These are phyloP conservation scores for Xylaria sp. DNA, from an alignment of 2,329 filamentous ascomycete genomes.

Conservation along the genomic window DNA sequence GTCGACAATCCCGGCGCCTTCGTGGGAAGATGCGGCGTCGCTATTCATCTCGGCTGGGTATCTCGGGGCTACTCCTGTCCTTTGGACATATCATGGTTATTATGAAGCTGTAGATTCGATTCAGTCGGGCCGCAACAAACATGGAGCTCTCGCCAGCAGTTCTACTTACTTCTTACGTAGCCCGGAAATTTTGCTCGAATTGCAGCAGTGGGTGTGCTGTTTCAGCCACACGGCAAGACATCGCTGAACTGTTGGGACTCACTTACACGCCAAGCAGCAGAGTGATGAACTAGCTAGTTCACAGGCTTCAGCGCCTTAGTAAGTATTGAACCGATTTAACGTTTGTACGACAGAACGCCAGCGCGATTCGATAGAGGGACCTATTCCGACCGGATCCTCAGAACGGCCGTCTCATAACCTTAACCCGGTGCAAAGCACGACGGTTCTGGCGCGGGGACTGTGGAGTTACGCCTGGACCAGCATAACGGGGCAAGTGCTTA, in stretches of 20 bases:
- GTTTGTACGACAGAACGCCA: not conserved
- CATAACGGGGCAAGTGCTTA: slow-evolving; percentile 5
- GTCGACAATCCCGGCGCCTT: slow-evolving; percentile 37
- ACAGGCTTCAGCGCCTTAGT: too few relatives aligned
- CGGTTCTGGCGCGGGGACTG: slow-evolving; percentile 13
- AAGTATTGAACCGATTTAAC: not conserved
- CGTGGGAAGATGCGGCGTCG: slow-evolving; percentile 28
- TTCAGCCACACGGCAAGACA: not conserved
- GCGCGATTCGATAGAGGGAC: not conserved
- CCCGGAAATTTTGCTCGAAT: too few relatives aligned
- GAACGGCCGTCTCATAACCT: not conserved
- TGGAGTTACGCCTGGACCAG: slow-evolving; percentile 12
- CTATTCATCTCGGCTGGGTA: slow-evolving; percentile 21
- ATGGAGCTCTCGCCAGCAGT: not conserved
- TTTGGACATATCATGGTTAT: not conserved
- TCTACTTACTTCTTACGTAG: not conserved
- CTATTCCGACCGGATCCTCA: not conserved
- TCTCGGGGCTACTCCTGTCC: not conserved
- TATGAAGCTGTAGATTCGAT: not conserved
- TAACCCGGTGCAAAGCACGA: not conserved
- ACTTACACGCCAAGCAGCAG: not conserved
- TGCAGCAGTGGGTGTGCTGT: too few relatives aligned
- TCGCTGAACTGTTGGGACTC: too few relatives aligned
- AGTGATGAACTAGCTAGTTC: not conserved
- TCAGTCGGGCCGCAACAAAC: not conserved